Evolutionary conservation across 768 basidiomycete genomes (phyloP).

Genomic region (Boletus edulis): DNA sequence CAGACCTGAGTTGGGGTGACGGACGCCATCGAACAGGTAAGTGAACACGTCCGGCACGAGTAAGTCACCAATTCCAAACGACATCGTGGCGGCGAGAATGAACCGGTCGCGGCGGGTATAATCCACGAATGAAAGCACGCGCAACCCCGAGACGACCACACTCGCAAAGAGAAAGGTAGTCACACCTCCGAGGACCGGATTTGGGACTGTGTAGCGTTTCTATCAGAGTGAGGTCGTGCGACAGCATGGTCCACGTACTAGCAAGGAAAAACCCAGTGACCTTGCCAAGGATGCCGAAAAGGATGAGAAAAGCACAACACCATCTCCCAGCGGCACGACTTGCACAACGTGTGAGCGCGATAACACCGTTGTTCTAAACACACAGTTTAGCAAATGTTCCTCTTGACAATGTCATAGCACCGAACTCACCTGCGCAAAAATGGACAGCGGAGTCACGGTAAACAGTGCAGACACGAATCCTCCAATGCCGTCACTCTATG

Average conservation of each 20-base stretch:
- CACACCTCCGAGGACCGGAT: slow-evolving; percentile 79
- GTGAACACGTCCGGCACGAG: slow-evolving; percentile 64
- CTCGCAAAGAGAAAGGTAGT: slow-evolving; percentile 85
- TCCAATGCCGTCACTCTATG: slow-evolving; percentile 71
- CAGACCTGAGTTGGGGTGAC: slow-evolving; percentile 50
- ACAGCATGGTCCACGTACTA: slow-evolving; percentile 37
- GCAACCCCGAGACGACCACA: slow-evolving; percentile 67
- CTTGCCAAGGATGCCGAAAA: slow-evolving; percentile 80
- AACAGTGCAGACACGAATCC: slow-evolving; percentile 79
- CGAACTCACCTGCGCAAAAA: slow-evolving; percentile 59
- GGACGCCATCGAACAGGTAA: slow-evolving; percentile 66
- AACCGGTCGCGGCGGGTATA: slow-evolving; percentile 69
- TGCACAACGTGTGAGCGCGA: slow-evolving; percentile 82
- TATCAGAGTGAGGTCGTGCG: neutral
- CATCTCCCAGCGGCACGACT: slow-evolving; percentile 75
- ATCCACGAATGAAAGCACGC: slow-evolving; percentile 58
- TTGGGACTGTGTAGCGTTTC: slow-evolving; percentile 48
- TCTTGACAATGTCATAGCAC: neutral
- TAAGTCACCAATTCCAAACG: slow-evolving; percentile 70
- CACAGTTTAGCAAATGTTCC: neutral
- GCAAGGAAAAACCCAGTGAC: slow-evolving; percentile 81
- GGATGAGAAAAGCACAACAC: slow-evolving; percentile 77
- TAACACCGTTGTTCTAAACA: slow-evolving; percentile 74
- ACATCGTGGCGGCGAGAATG: slow-evolving; percentile 64
- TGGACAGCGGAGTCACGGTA: slow-evolving; percentile 77